Evolutionary conservation across 2,329 filamentous ascomycete species (phyloP), one percentile per base, ranked within the genome.

Genomic region (Alternaria atra): DNA sequence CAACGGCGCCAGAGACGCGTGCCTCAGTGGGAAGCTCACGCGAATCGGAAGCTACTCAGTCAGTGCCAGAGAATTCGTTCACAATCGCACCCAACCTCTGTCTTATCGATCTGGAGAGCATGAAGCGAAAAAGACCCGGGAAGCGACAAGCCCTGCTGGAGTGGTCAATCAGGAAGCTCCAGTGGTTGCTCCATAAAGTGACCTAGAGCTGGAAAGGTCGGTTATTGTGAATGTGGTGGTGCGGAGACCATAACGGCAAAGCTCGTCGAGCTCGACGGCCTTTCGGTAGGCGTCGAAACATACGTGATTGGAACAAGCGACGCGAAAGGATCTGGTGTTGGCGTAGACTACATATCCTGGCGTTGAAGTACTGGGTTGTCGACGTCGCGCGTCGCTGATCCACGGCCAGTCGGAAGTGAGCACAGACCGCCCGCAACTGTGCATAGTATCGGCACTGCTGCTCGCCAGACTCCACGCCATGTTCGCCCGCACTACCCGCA

Each of bases 391-490:
- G 44, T 55, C 37, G 48, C 40, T 39, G 39, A 42, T 13, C n/a
- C 42, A 55, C 10, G n/a, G 46, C 42, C 35, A 62, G 55, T 64
- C 70, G 66, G 67, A 71, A 63, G 67, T 68, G 65, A 65, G 71
- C 72, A 72, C 71, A 58, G 72, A 68, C 71, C 48, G 40, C 60
- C 58, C 61, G 63, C 67, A 70, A 64, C 58, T 59, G 63, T 66
- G 63, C 58, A 58, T 62, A 46, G 59, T 61, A 50, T 57, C 53
- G 30, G 54, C 60, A 47, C 34, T 61, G 62, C 67, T 65, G 37
- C 52, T 63, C 43, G 53, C 52, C 66, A 63, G 53, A 63, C 68
- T 58, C 64, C 65, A 70, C 65, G 67, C 64, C 67, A 78, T 78
- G 74, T 65, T 77, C 53, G 55, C 66, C 51, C 65, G 60, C 44